Conservation (phyloP, 805 yeast genomes). For the Grigorovia jiainica region DNA sequence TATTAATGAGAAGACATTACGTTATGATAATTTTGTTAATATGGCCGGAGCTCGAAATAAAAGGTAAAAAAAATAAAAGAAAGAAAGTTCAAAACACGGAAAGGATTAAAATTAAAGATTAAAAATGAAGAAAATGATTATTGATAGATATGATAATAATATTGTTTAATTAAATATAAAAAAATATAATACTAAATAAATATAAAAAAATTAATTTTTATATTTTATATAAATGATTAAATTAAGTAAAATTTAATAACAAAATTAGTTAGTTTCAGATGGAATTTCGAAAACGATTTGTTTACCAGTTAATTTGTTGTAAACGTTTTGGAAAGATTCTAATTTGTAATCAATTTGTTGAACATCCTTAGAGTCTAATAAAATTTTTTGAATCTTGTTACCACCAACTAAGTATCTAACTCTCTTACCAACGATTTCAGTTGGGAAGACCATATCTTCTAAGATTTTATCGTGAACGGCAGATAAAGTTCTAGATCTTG, state of each 20-base stretch:
- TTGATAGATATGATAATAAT: conserved; percentile 1
- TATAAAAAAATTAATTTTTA: conserved; percentile 3
- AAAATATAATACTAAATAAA: conserved; percentile 5
- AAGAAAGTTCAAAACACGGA: not conserved
- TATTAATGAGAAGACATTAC: conserved; percentile 3
- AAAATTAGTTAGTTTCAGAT: conserved; percentile 31
- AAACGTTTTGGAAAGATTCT: conserved; percentile 98
- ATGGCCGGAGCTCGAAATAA: conserved; percentile 9
- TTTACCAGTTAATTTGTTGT: conserved; percentile 98
- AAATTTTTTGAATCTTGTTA: conserved; percentile 94
- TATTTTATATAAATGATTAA: conserved; percentile 5
- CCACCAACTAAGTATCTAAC: conserved; percentile 99
- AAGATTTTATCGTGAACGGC: conserved; percentile 98
- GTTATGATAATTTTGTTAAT: conserved; percentile 16
- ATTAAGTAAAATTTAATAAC: conserved; percentile 2
- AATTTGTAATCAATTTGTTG: conserved; percentile 96
- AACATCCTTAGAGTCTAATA: conserved; percentile 96
- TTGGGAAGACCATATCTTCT: conserved; percentile 99
- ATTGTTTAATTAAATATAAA: conserved; percentile 2
- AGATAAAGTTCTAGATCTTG: conserved; percentile 98
- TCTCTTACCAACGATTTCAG: conserved; percentile 98
- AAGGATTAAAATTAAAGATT: not conserved
- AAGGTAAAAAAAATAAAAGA: not conserved
- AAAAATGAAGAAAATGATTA: not conserved
- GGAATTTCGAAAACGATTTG: conserved; percentile 97